Conservation (phyloP, 257 asterid genomes). For the Cordia subcordata region DNA sequence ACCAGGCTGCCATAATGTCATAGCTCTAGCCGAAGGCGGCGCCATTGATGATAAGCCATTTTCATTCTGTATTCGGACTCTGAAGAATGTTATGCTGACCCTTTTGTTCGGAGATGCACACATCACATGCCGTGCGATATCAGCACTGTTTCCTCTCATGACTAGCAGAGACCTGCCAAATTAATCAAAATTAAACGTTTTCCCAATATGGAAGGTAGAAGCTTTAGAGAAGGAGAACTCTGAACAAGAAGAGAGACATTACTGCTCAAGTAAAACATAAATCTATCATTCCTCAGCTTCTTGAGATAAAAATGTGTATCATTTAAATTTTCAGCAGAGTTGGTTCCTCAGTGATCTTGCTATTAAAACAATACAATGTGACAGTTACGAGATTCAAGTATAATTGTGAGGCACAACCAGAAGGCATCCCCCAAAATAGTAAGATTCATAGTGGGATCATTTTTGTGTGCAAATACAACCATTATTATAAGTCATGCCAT, state of each 20-base stretch:
- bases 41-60: slow-evolving; percentile 24
- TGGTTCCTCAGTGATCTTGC: no score
- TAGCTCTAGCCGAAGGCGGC: slow-evolving; percentile 33
- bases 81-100: slow-evolving; percentile 75
- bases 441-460: no score
- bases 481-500: no score
- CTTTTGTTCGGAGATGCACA: slow-evolving; percentile 82
- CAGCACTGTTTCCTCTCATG: slow-evolving; percentile 94
- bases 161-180: slow-evolving; percentile 72
- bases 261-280: not conserved
- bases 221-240: not conserved
- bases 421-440: no score
- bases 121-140: slow-evolving; percentile 89
- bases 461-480: no score
- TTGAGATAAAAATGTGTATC: not conserved
- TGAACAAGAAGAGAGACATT: no score
- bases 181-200: slow-evolving; percentile 2
- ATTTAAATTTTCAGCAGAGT: no score
- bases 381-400: no score
- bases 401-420: no score
- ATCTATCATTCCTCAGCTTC: not conserved
- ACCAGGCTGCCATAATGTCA: slow-evolving; percentile 81
- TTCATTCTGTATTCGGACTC: slow-evolving; percentile 51
- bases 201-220: not conserved
- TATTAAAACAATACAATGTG: no score